Conservation (phyloP, 164 flowering plant species). For the grape (Vitis vinifera) region DNA sequence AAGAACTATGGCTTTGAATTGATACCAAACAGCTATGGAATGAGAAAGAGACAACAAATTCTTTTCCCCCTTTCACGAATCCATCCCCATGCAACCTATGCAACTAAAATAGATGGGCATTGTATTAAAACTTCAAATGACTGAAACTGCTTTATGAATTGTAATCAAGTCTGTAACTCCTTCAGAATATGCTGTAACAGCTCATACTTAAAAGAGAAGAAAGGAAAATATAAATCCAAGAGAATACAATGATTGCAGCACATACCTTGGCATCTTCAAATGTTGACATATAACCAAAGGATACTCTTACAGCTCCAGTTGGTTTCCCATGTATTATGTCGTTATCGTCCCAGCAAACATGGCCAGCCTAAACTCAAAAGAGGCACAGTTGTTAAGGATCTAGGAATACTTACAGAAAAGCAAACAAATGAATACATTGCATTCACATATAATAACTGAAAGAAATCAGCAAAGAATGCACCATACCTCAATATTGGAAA, state of each 20-base stretch:
- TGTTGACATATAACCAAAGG: conserved; percentile 97
- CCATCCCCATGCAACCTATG: not conserved
- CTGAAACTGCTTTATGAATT: not conserved
- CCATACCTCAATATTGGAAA: conserved; percentile 78
- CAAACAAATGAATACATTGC: too few relatives aligned
- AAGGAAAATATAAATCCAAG: not conserved
- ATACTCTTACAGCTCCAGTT: conserved; percentile 94
- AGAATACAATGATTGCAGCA: not conserved
- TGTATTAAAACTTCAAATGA: not conserved
- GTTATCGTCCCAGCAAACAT: conserved; percentile 94
- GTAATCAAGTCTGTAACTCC: not conserved
- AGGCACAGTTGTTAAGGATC: not conserved
- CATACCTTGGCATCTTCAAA: conserved; percentile 90
- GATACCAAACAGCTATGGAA: not conserved
- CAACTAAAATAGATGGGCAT: not conserved
- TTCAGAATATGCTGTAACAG: not conserved
- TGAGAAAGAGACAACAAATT: not conserved
- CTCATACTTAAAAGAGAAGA: not conserved
- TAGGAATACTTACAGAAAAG: not conserved
- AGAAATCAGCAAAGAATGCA: too few relatives aligned
- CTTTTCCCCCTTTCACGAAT: not conserved
- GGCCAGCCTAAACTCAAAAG: conserved; percentile 72
- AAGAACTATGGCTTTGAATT: not conserved
- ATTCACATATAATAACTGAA: too few relatives aligned
- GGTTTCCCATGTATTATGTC: conserved; percentile 88